Conservation (phyloP, 1,139 yeast genomes). For the Debaryomyces sp. region DNA sequence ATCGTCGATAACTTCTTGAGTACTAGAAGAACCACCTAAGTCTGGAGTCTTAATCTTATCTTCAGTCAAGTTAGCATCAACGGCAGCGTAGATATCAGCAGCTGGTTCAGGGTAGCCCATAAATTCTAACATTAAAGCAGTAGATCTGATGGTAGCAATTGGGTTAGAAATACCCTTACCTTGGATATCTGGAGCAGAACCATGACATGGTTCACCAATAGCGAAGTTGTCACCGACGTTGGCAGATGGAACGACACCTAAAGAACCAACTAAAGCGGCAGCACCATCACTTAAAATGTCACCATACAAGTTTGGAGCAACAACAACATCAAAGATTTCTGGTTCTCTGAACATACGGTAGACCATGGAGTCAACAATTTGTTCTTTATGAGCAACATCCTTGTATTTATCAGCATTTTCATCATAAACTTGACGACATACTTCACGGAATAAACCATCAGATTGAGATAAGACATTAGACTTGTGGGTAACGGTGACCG, state of each 20-base stretch:
- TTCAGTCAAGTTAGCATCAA: conserved; percentile 87
- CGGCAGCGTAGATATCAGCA: conserved; percentile 89
- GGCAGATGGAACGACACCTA: conserved; percentile 98
- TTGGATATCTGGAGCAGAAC: conserved; percentile 98
- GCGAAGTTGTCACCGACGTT: conserved; percentile 96
- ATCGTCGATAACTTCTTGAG: conserved; percentile 86
- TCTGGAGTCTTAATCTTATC: conserved; percentile 88
- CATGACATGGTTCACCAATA: conserved; percentile 99
- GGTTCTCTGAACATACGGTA: conserved; percentile 99
- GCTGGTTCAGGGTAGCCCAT: conserved; percentile 92
- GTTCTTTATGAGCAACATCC: conserved; percentile 77
- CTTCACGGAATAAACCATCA: conserved; percentile 96
- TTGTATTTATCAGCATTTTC: conserved; percentile 60
- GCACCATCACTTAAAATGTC: conserved; percentile 98
- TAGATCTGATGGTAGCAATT: conserved; percentile 94
- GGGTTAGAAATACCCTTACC: conserved; percentile 96
- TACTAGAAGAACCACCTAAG: conserved; percentile 85
- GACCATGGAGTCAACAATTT: conserved; percentile 98
- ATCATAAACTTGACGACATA: conserved; percentile 76
- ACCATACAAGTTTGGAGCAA: conserved; percentile 97
- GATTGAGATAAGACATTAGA: conserved; percentile 91
- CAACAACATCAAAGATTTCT: conserved; percentile 93
- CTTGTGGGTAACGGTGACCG: conserved; percentile 93
- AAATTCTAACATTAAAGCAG: conserved; percentile 96
- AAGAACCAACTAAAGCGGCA: conserved; percentile 96